Conservation (phyloP, 2,329 filamentous ascomycete genomes). For the Coniella vitis region DNA sequence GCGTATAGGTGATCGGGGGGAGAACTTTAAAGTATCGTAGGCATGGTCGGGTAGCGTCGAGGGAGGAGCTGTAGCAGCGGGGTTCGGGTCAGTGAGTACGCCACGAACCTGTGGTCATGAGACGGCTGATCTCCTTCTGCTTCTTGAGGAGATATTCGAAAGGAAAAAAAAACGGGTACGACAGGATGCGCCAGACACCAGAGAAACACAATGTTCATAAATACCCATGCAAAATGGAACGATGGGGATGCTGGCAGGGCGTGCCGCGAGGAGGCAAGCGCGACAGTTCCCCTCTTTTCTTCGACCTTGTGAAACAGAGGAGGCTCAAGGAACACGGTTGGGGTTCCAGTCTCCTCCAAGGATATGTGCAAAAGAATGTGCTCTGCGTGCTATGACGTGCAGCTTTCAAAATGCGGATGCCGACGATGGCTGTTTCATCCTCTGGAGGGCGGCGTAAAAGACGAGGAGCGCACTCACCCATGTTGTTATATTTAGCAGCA, state of each 20-base stretch:
- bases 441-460: background rate
- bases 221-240: no score
- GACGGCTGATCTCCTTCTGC: background rate
- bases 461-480: conserved; percentile 12
- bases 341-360: conserved; percentile 6
- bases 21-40: conserved; percentile 46
- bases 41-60: conserved; percentile 51
- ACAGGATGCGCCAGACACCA: no score
- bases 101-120: background rate
- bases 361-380: background rate
- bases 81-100: conserved; percentile 14
- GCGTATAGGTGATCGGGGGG: conserved; percentile 44
- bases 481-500: conserved; percentile 4
- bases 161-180: no score
- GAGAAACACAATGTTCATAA: no score
- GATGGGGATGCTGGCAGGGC: background rate
- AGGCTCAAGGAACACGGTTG: conserved; percentile 13
- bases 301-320: conserved; percentile 15
- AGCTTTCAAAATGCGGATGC: background rate
- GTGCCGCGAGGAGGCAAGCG: background rate
- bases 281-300: conserved; percentile 14
- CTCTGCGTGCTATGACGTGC: background rate
- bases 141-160: no score
- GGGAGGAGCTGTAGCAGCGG: conserved; percentile 43
- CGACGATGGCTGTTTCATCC: conserved; percentile 14